Evolutionary conservation across 1,284 basidiomycete species (phyloP).

Genomic region (Anthracocystis walkeri): DNA sequence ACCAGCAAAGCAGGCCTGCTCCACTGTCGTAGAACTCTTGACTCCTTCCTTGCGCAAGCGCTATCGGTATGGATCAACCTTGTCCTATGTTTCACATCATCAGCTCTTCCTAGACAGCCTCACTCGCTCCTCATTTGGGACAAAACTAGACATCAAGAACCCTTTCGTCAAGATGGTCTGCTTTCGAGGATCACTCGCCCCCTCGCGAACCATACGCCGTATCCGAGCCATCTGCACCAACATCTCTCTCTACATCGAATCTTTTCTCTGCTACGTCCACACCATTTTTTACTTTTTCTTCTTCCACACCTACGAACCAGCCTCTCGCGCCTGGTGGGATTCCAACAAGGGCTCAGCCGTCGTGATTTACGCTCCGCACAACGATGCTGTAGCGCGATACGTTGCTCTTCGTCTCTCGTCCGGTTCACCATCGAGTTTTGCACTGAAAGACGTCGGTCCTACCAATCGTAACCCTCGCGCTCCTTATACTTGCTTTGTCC

Average conservation of each 20-base stretch:
- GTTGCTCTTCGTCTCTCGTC: slow-evolving; percentile 46
- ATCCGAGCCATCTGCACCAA: slow-evolving; percentile 38
- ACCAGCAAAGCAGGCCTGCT: background rate
- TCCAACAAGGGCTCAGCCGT: slow-evolving; percentile 43
- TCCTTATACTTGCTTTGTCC: slow-evolving; percentile 54
- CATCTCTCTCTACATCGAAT: slow-evolving; percentile 36
- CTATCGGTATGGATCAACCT: background rate
- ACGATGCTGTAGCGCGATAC: slow-evolving; percentile 46
- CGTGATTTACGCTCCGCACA: slow-evolving; percentile 48
- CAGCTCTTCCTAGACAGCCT: background rate
- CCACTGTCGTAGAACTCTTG: background rate
- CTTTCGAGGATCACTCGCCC: slow-evolving; percentile 38
- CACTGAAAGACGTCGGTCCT: slow-evolving; percentile 38
- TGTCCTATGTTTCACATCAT: background rate
- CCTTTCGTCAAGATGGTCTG: slow-evolving; percentile 17
- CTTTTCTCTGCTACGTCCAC: slow-evolving; percentile 32
- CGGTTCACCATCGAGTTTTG: slow-evolving; percentile 46
- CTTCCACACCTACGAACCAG: slow-evolving; percentile 32
- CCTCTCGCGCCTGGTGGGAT: slow-evolving; percentile 48
- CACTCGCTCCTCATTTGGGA: background rate
- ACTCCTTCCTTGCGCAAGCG: background rate
- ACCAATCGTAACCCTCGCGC: slow-evolving; percentile 32
- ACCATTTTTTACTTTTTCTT: slow-evolving; percentile 38
- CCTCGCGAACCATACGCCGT: slow-evolving; percentile 28
- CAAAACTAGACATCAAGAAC: background rate